Evolutionary conservation across 495 filamentous ascomycete species (phyloP).

Genomic region (Lophiotrema nucula): DNA sequence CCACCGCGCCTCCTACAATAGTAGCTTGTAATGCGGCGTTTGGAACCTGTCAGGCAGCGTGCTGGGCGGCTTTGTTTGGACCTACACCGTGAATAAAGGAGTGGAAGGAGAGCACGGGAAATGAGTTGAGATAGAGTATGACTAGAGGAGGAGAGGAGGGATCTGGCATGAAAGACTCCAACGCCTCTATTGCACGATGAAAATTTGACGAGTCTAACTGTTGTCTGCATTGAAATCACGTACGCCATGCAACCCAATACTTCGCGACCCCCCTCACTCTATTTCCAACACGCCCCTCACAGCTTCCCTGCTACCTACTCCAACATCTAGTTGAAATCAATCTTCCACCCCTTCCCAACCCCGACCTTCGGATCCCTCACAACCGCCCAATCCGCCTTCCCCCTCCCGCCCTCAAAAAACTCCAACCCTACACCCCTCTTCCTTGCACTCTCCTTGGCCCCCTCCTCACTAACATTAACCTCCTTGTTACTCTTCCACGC

Average conservation of each 20-base stretch:
- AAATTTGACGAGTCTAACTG: too few species aligned
- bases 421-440: conserved; percentile 55
- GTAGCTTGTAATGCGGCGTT: conserved; percentile 3
- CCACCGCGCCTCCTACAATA: background rate
- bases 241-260: too few species aligned
- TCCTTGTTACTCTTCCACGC: conserved; percentile 67
- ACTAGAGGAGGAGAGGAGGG: background rate
- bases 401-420: conserved; percentile 57
- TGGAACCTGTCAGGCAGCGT: conserved; percentile 5
- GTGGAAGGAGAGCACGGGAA: background rate
- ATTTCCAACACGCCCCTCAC: too few species aligned
- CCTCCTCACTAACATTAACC: conserved; percentile 69
- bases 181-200: too few species aligned
- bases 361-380: conserved; percentile 73
- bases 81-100: background rate
- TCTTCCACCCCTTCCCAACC: conserved; percentile 79
- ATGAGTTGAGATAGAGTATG: too few species aligned
- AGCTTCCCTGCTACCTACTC: too few species aligned
- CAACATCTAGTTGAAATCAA: conserved; percentile 53
- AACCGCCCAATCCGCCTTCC: conserved; percentile 74
- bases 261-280: too few species aligned
- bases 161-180: too few species aligned
- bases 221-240: too few species aligned
- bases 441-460: conserved; percentile 51
- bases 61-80: background rate